Evolutionary conservation across 139 green algal species (phyloP), one percentile per base, ranked within the genome.

Genomic region (Tetradesmus lagerheimii): DNA sequence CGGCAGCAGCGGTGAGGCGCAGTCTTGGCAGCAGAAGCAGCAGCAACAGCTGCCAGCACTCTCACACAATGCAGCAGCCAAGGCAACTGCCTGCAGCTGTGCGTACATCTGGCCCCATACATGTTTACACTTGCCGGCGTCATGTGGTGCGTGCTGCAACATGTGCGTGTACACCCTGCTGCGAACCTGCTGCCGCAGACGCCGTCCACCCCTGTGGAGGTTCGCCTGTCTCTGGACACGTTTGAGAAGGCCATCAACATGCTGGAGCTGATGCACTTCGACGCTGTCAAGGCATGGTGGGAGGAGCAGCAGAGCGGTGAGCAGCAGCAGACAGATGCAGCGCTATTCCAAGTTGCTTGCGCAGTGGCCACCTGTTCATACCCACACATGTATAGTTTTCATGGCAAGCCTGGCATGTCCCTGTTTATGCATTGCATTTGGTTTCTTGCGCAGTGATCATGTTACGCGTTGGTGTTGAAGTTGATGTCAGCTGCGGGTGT

Each of bases 181-280:
- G 79, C 18, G 0, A 39, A 25, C 29, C 15, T 29, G 34, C n/a
- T 77, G 50, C 9, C 31, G 82, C 82, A 87, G 82, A 79, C 82
- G 14, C 82, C 82, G 2, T 4, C 23, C 43, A 57, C 82, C 35
- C 53, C 35, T n/a, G 57, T 71, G 34, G 35, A 78, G 29, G 8
- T 27, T 20, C 83, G 38, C 4, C 79, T 91, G 53, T 39, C 53
- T 67, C 35, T 83, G 25, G 89, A 91, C 34, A 37, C 80, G 37
- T 93, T 93, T 84, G 93, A 95, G 89, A 38, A 16, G 25, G 85
- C 92, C 18, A 80, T 95, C 0, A 86, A 90, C 18, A 85, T 67
- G 53, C 85, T 94, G 75, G 93, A 94, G 89, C 25, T 53, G 83
- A 62, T 75, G 74, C 91, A 93, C 67, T 93, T 93, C 50, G 62